phyloP scores from a whole-genome alignment of 768 basidiomycete species.

The Leucosporidium scottii region DNA sequence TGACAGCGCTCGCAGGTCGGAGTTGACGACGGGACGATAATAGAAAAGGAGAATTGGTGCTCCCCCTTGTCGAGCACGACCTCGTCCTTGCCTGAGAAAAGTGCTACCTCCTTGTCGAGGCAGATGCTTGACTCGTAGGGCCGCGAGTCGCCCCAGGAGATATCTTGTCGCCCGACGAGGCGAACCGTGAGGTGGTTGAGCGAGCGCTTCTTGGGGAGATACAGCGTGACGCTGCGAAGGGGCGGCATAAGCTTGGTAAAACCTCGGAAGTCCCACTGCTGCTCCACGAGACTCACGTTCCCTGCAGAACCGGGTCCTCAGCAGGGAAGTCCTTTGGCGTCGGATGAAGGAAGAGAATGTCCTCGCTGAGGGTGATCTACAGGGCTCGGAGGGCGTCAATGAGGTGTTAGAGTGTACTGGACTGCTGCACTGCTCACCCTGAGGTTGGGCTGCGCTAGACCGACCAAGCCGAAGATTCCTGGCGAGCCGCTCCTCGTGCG shows the following conservation, averaged over 20 bases:
- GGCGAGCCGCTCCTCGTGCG: too few species aligned
- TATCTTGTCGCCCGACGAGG: constrained; percentile 22
- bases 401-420: too few species aligned
- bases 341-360: constrained; percentile 30
- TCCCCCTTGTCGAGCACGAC: constrained; percentile 21
- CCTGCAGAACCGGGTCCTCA: constrained; percentile 14
- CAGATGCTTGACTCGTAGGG: constrained; percentile 23
- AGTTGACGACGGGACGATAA: constrained; percentile 17
- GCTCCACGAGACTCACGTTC: background rate
- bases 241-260: too few species aligned
- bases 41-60: constrained; percentile 31
- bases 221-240: constrained; percentile 23
- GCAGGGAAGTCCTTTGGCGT: background rate
- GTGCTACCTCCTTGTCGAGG: constrained; percentile 18
- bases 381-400: too few species aligned
- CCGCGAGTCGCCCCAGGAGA: constrained; percentile 17
- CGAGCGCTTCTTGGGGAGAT: constrained; percentile 22
- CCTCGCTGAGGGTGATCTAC: constrained; percentile 17
- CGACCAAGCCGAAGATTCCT: too few species aligned
- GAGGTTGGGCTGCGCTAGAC: too few species aligned
- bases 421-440: too few species aligned
- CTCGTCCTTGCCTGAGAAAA: constrained; percentile 12
- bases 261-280: too few species aligned
- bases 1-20: constrained; percentile 31
- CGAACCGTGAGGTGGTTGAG: constrained; percentile 26